Conservation (phyloP, 768 basidiomycete genomes). For the Hydnum rufescens region DNA sequence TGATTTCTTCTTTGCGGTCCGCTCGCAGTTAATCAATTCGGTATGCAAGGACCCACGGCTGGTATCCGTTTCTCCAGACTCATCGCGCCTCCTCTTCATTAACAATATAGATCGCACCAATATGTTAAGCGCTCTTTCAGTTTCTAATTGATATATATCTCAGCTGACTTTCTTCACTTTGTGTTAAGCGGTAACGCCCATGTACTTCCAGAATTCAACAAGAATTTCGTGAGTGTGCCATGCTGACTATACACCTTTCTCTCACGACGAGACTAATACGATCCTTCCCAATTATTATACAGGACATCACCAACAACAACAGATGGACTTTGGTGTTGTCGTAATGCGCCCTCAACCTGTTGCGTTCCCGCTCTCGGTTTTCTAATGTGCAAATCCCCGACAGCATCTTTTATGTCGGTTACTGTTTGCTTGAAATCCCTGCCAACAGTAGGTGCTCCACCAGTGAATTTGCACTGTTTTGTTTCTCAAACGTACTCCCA, state of each 20-base stretch:
- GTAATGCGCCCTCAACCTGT: no score
- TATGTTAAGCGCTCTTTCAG: no score
- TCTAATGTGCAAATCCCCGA: no score
- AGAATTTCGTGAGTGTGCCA: conserved; percentile 27
- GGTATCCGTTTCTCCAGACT: background rate
- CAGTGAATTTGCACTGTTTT: background rate
- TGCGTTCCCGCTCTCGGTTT: no score
- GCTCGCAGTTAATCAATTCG: background rate
- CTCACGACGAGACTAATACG: background rate
- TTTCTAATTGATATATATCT: no score
- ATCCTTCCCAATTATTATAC: background rate
- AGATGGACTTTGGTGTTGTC: conserved; percentile 38
- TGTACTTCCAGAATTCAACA: conserved; percentile 31
- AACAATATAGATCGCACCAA: conserved; percentile 32
- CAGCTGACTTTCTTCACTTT: no score
- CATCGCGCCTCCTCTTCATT: conserved; percentile 10
- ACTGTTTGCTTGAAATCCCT: conserved; percentile 38
- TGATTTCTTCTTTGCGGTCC: background rate
- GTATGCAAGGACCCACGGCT: background rate
- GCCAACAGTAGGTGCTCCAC: conserved; percentile 26
- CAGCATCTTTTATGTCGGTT: conserved; percentile 42
- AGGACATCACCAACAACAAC: conserved; percentile 33
- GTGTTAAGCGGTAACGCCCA: conserved; percentile 43
- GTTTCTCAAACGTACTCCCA: background rate
- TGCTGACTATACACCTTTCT: background rate